These are phyloP conservation scores for Fusarium verrucosum DNA, from an alignment of 2,329 filamentous ascomycete species.

Conservation along the genomic window DNA sequence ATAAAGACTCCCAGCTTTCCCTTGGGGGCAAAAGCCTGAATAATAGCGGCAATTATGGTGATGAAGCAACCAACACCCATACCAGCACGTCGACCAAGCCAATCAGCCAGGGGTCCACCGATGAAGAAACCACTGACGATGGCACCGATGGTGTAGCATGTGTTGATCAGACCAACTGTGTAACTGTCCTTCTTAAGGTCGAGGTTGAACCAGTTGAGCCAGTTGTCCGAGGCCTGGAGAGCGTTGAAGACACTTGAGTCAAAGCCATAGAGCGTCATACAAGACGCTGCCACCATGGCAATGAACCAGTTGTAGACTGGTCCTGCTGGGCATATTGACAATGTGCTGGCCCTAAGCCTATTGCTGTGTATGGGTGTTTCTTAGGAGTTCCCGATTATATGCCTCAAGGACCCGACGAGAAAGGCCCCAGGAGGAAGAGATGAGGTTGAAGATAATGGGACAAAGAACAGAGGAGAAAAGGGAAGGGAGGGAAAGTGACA, in stretches of 20 bases:
- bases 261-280: conserved; percentile 80
- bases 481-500: conserved; percentile 8
- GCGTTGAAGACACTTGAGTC: conserved; percentile 80
- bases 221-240: conserved; percentile 73
- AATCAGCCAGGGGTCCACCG: conserved; percentile 70
- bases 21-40: conserved; percentile 71
- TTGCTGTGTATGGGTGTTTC: not conserved
- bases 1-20: conserved; percentile 73
- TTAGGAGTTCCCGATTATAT: not conserved
- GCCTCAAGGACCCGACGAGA: not conserved
- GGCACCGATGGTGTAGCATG: conserved; percentile 75
- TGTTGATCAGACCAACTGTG: conserved; percentile 66
- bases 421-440: not conserved
- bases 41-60: conserved; percentile 73
- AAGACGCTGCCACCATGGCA: conserved; percentile 74
- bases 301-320: conserved; percentile 60
- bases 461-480: conserved; percentile 7
- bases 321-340: conserved; percentile 50
- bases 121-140: conserved; percentile 76
- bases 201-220: conserved; percentile 70
- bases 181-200: conserved; percentile 55
- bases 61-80: conserved; percentile 72
- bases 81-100: conserved; percentile 68
- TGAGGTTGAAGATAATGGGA: conserved; percentile 5
- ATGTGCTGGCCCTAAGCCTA: conserved; percentile 12